These are phyloP conservation scores for Primulina huaijiensis DNA, from an alignment of 257 asterid species.

Conservation along the genomic window DNA sequence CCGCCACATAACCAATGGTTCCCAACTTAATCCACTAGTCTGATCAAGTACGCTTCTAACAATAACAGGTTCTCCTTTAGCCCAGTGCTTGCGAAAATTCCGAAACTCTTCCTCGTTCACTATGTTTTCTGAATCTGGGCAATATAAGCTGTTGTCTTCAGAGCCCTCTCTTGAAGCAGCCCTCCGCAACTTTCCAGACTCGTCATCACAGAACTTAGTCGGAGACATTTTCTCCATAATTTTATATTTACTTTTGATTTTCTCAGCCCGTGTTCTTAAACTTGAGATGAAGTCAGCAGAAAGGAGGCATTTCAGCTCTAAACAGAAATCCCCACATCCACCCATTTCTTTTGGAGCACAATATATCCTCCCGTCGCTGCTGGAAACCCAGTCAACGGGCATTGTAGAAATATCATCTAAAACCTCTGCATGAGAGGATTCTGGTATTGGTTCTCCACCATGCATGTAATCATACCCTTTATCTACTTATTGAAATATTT, in stretches of 20 bases:
- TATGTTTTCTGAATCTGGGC: conserved; percentile 50
- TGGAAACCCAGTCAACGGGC: conserved; percentile 38
- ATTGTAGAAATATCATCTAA: conserved; percentile 29
- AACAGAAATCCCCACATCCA: conserved; percentile 63
- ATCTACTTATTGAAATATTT: conserved; percentile 29
- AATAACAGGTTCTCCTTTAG: conserved; percentile 83
- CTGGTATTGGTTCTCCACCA: conserved; percentile 64
- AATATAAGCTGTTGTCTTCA: conserved; percentile 52
- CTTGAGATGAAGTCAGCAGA: conserved; percentile 59
- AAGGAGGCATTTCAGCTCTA: conserved; percentile 82
- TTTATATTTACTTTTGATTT: conserved; percentile 29
- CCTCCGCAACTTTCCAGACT: conserved; percentile 32
- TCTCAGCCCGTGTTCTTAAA: conserved; percentile 48
- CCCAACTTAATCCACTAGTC: conserved; percentile 88
- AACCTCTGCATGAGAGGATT: conserved; percentile 27
- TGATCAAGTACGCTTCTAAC: conserved; percentile 67
- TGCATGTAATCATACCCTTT: conserved; percentile 77
- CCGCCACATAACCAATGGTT: conserved; percentile 97
- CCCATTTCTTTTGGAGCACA: conserved; percentile 78
- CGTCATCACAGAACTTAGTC: conserved; percentile 24
- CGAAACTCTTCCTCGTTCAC: conserved; percentile 47
- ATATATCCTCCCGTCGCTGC: conserved; percentile 36
- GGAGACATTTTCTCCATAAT: conserved; percentile 17
- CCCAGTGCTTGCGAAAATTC: conserved; percentile 78
- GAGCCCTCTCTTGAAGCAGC: conserved; percentile 53